These are phyloP conservation scores for Neurospora discreta DNA, from an alignment of 495 filamentous ascomycete genomes.

Conservation along the genomic window DNA sequence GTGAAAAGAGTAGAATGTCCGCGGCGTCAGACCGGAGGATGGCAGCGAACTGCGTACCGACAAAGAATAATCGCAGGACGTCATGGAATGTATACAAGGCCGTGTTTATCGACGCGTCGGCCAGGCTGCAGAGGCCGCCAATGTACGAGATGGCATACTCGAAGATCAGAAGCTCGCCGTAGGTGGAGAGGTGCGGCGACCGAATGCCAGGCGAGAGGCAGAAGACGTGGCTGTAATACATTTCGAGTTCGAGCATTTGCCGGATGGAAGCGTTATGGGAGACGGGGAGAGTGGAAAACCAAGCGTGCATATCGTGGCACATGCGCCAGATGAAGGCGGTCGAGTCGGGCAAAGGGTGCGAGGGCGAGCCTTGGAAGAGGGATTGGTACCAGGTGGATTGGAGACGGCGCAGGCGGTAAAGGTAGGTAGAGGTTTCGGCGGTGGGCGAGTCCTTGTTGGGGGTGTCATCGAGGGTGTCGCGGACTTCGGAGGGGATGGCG, in stretches of 20 bases:
- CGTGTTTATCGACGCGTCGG: slow-evolving; percentile 33
- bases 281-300: slow-evolving; percentile 51
- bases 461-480: slow-evolving; percentile 44
- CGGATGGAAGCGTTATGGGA: slow-evolving; percentile 46
- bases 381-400: slow-evolving; percentile 77
- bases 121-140: slow-evolving; percentile 45
- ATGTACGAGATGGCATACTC: slow-evolving; percentile 70
- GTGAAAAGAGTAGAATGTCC: slow-evolving; percentile 33
- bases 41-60: slow-evolving; percentile 58
- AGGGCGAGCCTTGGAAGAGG: slow-evolving; percentile 58
- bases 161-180: slow-evolving; percentile 66
- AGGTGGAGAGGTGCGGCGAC: slow-evolving; percentile 50
- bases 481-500: slow-evolving; percentile 41
- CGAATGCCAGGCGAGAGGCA: slow-evolving; percentile 64
- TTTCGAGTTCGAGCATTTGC: slow-evolving; percentile 66
- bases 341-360: slow-evolving; percentile 48
- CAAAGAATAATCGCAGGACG: slow-evolving; percentile 58
- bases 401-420: slow-evolving; percentile 64
- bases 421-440: slow-evolving; percentile 43
- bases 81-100: slow-evolving; percentile 66
- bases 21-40: slow-evolving; percentile 44
- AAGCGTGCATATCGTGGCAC: slow-evolving; percentile 52
- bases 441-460: slow-evolving; percentile 28
- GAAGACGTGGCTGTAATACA: slow-evolving; percentile 76
- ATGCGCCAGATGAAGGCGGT: slow-evolving; percentile 50